Evolutionary conservation across 768 basidiomycete genomes (phyloP), one percentile per base, ranked within the genome.

Genomic region (Tephrocybe sp.): DNA sequence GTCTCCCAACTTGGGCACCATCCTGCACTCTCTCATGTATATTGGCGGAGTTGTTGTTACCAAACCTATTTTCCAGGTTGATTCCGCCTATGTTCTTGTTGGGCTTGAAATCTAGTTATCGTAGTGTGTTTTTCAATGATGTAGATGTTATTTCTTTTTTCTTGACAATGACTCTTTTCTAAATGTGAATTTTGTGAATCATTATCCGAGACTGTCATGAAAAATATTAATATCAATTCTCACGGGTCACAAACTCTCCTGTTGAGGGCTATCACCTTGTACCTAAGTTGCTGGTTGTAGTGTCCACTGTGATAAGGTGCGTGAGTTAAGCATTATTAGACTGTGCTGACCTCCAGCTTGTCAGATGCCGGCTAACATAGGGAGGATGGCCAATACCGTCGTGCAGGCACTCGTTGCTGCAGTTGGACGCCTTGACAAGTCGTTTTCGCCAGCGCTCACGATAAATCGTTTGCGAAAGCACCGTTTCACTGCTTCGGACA

Each of bases 1-100:
- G 0, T 87, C 84, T 36, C 79, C 82, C 14, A 79, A 78, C 48
- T 76, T 94, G 48, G 80, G 85, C 58, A 81, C 83, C 61, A 73
- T 93, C 50, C 73, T 95, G 33, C 93, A 95, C 63, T 87, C 92
- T 44, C 77, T 95, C 55, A 90, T 95, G 89, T 95, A 95, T 68
- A 89, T 94, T 46, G 92, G 92, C 55, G 92, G 89, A 49, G 81
- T 78, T 44, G 86, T 95, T 47, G 84, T 95, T 45, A 89, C 90
- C 48, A 85, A 83, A 63, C 87, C 89, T 48, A 82, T 81, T 20
- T 89, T 88, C 75, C 74, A 82, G 61, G 82, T 86, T 51, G 81
- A 90, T 62, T 77, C 86, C 23, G 81, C 84, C 14, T 91, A 84
- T 64, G 80, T 95, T 32, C 83, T 94, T 40, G 87, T 95, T 48